Evolutionary conservation across 2,329 filamentous ascomycete species (phyloP), one percentile per base, ranked within the genome.

Genomic region (Alternaria ethzedia): DNA sequence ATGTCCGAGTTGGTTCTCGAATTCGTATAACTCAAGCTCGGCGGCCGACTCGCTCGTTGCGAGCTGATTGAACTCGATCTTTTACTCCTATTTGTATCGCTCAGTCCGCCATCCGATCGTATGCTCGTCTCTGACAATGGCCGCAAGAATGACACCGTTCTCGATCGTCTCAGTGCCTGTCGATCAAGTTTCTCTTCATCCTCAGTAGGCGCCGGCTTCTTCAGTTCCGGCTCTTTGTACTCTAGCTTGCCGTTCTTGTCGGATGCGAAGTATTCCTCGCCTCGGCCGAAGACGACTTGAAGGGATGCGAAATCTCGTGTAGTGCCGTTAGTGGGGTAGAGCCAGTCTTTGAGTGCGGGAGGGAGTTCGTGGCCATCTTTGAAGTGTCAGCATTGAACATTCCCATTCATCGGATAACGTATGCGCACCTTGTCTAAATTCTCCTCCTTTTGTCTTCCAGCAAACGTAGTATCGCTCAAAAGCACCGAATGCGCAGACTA

Each of bases 401-500:
- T 2, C 7, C 13, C 17, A 2, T 17, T n/a, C 5, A 7, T 21
- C 12, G 17, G 21, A 20, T 2, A 11, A 23, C 7, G 25, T 56
- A 26, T 54, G 25, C 67, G 32, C 59, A 80, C 79, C 79, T 76
- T 81, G 79, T 49, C 69, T 72, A 54, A 75, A 80, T 26, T 76
- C 68, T 8, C 79, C 79, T 17, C 68, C 66, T 43, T 67, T 70
- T 17, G 74, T 80, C 61, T 75, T 79, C 79, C 78, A 81, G 57
- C 79, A 81, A 8, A 81, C 70, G 51, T 80, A 81, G 57, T 81
- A 81, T 49, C 78, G 69, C 46, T 80, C 79, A 41, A 81, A 81
- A 0, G 79, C 79, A 0, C 79, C 79, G 54, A 81, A 79, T 1
- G 79, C 79, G 58, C 78, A 79, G 5, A 80, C 76, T 3, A 81